Percentiles rank a stretch among this genome's conserved stretches.
Conservation (phyloP, 805 yeast genomes). For the Yarrowia porcina region DNA sequence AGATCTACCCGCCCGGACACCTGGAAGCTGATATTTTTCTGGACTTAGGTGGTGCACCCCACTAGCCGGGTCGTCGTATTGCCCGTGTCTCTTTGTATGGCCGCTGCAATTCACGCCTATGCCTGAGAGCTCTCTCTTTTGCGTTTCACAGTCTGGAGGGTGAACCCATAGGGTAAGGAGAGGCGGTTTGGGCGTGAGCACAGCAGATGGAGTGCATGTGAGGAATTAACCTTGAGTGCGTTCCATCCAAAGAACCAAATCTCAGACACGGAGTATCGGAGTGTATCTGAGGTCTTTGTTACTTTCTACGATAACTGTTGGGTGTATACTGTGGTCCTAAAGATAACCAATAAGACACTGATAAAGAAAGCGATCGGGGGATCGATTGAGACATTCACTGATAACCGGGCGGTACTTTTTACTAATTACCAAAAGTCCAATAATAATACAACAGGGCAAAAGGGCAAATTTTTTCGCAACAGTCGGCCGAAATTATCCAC, state of each 20-base stretch:
- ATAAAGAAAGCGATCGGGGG: not conserved
- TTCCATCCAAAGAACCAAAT: too few species aligned
- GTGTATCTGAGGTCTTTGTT: not conserved
- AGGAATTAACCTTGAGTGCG: not conserved
- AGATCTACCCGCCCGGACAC: too few species aligned
- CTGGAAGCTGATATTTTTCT: not conserved
- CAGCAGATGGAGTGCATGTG: not conserved
- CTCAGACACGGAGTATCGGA: too few species aligned
- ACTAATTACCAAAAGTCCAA: not conserved
- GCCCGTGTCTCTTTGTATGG: not conserved
- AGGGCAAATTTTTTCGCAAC: not conserved
- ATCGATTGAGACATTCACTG: too few species aligned
- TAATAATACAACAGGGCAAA: not conserved
- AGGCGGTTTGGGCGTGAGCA: not conserved
- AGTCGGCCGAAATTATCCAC: not conserved
- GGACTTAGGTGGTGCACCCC: not conserved
- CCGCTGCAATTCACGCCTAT: not conserved
- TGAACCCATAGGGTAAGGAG: slow-evolving; percentile 10
- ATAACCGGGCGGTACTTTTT: not conserved
- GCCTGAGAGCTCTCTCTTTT: not conserved
- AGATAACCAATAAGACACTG: not conserved
- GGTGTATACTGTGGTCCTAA: too few species aligned
- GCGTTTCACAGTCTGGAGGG: not conserved
- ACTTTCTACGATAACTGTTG: too few species aligned
- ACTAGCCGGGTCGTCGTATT: not conserved